phyloP scores from a whole-genome alignment of 2,329 filamentous ascomycete genomes.

The Microcyclosporella mali region DNA sequence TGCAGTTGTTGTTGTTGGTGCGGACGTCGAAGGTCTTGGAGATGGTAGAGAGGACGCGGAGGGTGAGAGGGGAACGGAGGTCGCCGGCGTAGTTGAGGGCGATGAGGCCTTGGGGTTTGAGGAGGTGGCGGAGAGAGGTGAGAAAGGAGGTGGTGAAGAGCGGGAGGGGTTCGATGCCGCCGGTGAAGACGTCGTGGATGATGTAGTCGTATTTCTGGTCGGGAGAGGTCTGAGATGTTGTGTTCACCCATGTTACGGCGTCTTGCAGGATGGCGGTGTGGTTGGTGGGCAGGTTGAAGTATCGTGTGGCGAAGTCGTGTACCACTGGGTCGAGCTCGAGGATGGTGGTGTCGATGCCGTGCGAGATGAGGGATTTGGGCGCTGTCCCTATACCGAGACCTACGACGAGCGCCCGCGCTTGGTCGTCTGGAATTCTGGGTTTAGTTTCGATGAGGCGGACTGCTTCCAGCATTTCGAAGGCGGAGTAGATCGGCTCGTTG shows the following conservation, averaged over 20 bases:
- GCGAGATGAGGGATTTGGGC: constrained; percentile 75
- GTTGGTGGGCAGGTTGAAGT: constrained; percentile 73
- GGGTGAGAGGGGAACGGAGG: constrained; percentile 67
- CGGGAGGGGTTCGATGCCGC: constrained; percentile 80
- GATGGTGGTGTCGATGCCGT: constrained; percentile 87
- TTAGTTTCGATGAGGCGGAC: constrained; percentile 67
- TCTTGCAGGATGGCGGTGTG: constrained; percentile 77
- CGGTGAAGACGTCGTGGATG: constrained; percentile 95
- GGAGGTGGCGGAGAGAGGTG: constrained; percentile 59
- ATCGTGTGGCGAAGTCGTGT: constrained; percentile 71
- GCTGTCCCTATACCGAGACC: constrained; percentile 91
- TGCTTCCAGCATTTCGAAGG: constrained; percentile 94
- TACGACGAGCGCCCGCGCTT: constrained; percentile 65
- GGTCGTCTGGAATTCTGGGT: constrained; percentile 31
- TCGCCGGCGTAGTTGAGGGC: constrained; percentile 97
- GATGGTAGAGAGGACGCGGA: constrained; percentile 77
- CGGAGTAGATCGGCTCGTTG: constrained; percentile 83
- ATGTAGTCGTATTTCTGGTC: constrained; percentile 71
- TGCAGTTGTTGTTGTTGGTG: constrained; percentile 53
- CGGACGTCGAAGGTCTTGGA: constrained; percentile 56
- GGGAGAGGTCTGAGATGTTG: constrained; percentile 38
- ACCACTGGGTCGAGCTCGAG: constrained; percentile 92
- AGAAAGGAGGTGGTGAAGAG: constrained; percentile 88
- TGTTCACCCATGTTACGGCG: constrained; percentile 61
- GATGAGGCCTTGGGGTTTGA: constrained; percentile 73